These are phyloP conservation scores for Xylariaceae sp. DNA, from an alignment of 2,329 filamentous ascomycete species.

Conservation along the genomic window DNA sequence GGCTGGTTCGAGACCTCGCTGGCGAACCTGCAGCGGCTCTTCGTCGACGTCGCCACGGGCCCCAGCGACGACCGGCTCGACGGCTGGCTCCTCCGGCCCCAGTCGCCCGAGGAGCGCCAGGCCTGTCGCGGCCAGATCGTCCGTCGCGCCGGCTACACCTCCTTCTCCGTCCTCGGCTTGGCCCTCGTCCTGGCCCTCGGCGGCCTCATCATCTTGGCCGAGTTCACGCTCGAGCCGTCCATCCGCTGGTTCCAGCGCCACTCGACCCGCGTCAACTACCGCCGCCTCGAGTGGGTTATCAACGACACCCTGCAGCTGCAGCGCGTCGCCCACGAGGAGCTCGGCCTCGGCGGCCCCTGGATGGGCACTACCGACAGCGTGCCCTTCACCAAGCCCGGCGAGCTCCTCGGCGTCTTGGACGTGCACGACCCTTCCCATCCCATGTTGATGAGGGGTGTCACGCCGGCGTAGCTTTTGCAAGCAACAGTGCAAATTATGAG, in stretches of 20 bases:
- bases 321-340: neutral
- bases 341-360: neutral
- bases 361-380: too few species aligned
- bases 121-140: neutral
- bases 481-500: too few species aligned
- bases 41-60: neutral
- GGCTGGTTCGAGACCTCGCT: neutral
- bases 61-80: neutral
- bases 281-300: neutral
- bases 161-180: neutral
- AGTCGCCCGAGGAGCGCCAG: too few species aligned
- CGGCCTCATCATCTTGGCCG: neutral
- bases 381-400: too few species aligned
- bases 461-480: too few species aligned
- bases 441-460: too few species aligned
- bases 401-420: too few species aligned
- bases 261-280: neutral
- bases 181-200: neutral
- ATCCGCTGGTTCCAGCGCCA: neutral
- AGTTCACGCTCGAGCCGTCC: neutral
- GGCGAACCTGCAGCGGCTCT: neutral
- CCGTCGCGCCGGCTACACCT: neutral
- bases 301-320: neutral
- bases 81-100: too few species aligned
- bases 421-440: too few species aligned